Conservation (phyloP, 352 stramenopile genomes). For the Phytopythium montanum region DNA sequence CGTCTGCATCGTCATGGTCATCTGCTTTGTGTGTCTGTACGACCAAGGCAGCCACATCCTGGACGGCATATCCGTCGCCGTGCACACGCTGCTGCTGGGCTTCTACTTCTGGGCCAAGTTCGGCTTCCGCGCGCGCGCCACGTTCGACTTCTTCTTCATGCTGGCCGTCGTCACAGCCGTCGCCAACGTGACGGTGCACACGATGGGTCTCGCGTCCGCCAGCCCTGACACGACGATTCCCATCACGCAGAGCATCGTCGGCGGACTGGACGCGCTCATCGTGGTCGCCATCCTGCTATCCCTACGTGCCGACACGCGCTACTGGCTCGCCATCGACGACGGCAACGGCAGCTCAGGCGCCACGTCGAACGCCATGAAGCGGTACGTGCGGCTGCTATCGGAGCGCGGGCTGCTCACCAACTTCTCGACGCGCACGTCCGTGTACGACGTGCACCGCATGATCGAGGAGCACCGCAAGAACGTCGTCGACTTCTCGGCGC, state of each 20-base stretch:
- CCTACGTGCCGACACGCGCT: slow-evolving; percentile 75
- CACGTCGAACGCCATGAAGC: slow-evolving; percentile 58
- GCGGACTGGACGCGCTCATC: slow-evolving; percentile 52
- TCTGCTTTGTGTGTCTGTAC: slow-evolving; percentile 59
- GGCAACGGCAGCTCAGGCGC: slow-evolving; percentile 23
- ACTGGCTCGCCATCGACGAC: slow-evolving; percentile 84
- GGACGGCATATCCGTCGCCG: slow-evolving; percentile 44
- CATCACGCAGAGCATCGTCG: slow-evolving; percentile 45
- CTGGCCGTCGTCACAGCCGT: slow-evolving; percentile 42
- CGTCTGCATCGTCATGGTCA: slow-evolving; percentile 49
- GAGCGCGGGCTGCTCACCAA: slow-evolving; percentile 86
- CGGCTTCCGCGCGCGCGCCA: slow-evolving; percentile 62
- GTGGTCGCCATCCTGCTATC: slow-evolving; percentile 71
- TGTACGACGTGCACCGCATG: slow-evolving; percentile 88
- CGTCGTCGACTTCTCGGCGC: slow-evolving; percentile 74
- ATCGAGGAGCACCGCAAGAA: slow-evolving; percentile 83
- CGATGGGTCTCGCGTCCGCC: slow-evolving; percentile 34
- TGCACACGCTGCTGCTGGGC: slow-evolving; percentile 48
- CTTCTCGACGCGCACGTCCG: slow-evolving; percentile 83
- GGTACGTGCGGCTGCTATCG: slow-evolving; percentile 69
- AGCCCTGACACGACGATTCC: slow-evolving; percentile 23
- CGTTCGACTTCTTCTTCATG: slow-evolving; percentile 85
- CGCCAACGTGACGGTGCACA: slow-evolving; percentile 44
- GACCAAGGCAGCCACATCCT: slow-evolving; percentile 42
- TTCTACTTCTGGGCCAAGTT: slow-evolving; percentile 86